These are phyloP conservation scores for Elsinoe necatrix DNA, from an alignment of 2,329 filamentous ascomycete genomes.

Conservation along the genomic window DNA sequence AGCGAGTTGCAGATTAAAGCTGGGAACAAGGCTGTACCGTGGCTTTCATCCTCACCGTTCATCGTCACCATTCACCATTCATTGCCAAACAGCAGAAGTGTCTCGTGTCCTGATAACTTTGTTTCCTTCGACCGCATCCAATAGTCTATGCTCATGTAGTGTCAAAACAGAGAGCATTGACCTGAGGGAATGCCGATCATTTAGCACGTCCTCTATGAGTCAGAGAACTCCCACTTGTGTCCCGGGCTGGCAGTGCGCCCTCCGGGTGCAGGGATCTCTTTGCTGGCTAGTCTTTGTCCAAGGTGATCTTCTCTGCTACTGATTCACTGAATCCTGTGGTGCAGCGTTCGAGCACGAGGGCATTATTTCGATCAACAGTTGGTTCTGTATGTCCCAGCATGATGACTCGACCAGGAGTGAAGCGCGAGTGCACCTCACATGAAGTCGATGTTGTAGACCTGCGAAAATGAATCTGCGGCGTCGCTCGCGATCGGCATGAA, in stretches of 20 bases:
- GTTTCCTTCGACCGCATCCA: not conserved
- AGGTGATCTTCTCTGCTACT: no score
- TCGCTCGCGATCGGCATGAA: not conserved
- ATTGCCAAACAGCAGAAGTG: not conserved
- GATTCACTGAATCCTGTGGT: no score
- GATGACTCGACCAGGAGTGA: not conserved
- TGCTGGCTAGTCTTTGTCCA: no score
- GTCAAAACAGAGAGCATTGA: not conserved
- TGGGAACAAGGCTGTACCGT: not conserved
- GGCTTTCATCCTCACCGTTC: not conserved
- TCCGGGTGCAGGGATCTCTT: not conserved
- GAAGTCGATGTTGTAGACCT: slow-evolving; percentile 6
- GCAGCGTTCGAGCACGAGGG: not conserved
- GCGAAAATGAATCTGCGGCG: not conserved
- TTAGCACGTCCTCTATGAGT: not conserved
- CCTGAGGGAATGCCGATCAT: not conserved
- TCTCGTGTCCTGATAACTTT: not conserved
- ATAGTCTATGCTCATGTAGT: not conserved
- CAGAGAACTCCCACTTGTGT: not conserved
- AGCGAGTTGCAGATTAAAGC: not conserved
- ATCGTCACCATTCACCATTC: not conserved
- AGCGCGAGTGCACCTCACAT: not conserved
- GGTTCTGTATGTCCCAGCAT: not conserved
- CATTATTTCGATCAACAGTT: not conserved
- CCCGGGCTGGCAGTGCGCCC: not conserved